Base-by-base conservation (phyloP, 108 stramenopile genomes). In the Epipyxis sp. region DNA sequence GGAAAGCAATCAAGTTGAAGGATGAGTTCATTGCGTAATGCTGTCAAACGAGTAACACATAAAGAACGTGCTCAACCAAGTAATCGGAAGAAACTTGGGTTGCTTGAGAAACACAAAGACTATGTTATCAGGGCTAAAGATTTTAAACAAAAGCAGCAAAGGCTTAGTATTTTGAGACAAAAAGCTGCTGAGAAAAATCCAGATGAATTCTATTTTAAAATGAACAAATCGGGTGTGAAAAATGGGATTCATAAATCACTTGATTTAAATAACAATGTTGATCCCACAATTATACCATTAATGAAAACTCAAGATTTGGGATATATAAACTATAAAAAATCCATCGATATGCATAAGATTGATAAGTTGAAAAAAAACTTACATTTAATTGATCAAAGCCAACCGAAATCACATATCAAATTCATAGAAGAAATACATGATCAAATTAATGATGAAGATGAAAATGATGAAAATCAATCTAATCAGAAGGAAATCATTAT, bases 191-290 rank as follows among this genome's bases (percentile, higher is more conserved):
- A 94, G 87, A 84, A 92, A 69, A 99, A 99, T 80, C 95, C 95
- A 0, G 99, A 99, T 81, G 99, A 99, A 89, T 99, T 97, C 82
- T 99, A 99, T 83, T 94, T 96, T 86, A 93, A 89, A n/a, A 98
- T 99, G 99, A 79, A 93, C 69, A 89, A 86, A 35, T 67, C 90
- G 0, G 69, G 86, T 57, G 88, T 84, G 13, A 79, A 86, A 80
- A 83, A 77, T 16, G 85, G 91, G 74, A 90, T 94, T 29, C 86
- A 90, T 78, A 85, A 86, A 67, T 89, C 78, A 6, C 13, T 50
- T 6, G 40, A 65, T 50, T 3, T 20, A 0, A 85, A 81, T 45
- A 81, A 71, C 37, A 78, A 77, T 10, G 25, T 93, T 37, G 90
- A 85, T 6, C 76, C 82, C 1, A 92, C 91, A 50, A 85, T 90